A percentile compares a stretch with the other conserved stretches of the same genome.
Evolutionary conservation across 768 basidiomycete species (phyloP).

Genomic region (Russula ochroleuca): DNA sequence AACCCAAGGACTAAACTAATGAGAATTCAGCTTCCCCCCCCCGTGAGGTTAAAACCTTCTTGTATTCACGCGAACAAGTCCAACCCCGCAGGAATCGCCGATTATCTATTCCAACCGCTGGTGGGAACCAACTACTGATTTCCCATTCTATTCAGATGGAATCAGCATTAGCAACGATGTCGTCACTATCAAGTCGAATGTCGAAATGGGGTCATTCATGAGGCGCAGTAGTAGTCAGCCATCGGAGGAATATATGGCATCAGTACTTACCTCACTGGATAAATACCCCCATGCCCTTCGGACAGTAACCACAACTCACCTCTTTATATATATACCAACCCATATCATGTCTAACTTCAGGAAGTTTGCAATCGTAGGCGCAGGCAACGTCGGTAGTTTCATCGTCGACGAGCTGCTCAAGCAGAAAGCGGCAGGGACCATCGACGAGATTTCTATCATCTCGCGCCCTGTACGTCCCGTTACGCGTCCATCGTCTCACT

Average conservation of each 20-base stretch:
- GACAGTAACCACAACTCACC: neutral
- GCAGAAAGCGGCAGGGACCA: conserved; percentile 16
- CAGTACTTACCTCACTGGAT: neutral
- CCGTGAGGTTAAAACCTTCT: neutral
- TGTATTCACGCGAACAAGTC: neutral
- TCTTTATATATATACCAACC: neutral
- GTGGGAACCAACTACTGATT: no score
- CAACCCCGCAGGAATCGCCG: neutral
- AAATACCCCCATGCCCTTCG: neutral
- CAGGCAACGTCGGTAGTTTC: conserved; percentile 25
- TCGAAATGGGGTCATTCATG: neutral
- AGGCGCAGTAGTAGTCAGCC: neutral
- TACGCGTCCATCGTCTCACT: neutral
- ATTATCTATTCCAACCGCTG: neutral
- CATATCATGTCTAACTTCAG: conserved; percentile 21
- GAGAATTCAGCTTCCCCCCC: neutral
- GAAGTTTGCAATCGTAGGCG: conserved; percentile 24
- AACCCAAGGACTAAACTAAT: neutral
- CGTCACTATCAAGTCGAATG: no score
- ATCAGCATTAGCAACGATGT: neutral
- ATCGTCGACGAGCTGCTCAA: conserved; percentile 27
- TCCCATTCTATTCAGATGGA: neutral
- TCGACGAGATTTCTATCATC: conserved; percentile 21
- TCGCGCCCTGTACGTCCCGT: conserved; percentile 22
- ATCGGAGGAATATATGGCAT: neutral